A percentile compares a stretch with the other conserved stretches of the same genome.
Conservation (phyloP, 192 early-diverging fungal genomes). For the Entophlyctis luteolus region DNA sequence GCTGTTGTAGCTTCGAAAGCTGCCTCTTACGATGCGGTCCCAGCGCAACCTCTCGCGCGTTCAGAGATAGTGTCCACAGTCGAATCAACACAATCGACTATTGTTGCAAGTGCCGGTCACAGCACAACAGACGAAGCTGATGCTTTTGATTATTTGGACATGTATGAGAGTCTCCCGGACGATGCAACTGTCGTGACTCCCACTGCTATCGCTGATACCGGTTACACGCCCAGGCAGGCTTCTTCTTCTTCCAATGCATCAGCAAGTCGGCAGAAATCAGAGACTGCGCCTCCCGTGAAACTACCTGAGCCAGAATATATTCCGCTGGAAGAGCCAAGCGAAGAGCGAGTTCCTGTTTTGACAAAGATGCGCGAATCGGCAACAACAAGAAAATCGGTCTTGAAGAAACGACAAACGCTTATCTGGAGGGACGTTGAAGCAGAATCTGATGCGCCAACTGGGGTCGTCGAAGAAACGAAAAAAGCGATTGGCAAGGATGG, state of each 20-base stretch:
- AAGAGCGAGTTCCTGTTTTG: not conserved
- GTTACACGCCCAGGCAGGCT: conserved; percentile 18
- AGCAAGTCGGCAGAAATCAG: not conserved
- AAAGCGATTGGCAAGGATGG: conserved; percentile 23
- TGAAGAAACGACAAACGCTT: conserved; percentile 14
- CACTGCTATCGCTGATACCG: too few species aligned
- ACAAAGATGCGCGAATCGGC: conserved; percentile 9
- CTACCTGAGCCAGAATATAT: not conserved
- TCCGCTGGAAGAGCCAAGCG: not conserved
- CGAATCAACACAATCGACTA: too few species aligned
- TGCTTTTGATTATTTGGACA: conserved; percentile 12
- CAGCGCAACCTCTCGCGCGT: too few species aligned
- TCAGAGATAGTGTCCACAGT: too few species aligned
- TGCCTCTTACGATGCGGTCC: too few species aligned
- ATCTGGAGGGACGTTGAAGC: conserved; percentile 33
- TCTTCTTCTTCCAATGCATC: not conserved
- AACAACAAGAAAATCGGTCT: not conserved
- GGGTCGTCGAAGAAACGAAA: not conserved
- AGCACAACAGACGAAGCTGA: too few species aligned
- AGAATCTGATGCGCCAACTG: conserved; percentile 12
- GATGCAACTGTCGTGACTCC: too few species aligned
- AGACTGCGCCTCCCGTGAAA: not conserved
- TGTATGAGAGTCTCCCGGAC: conserved; percentile 8
- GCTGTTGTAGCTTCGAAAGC: not conserved
- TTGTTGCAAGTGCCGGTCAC: too few species aligned